Conservation (phyloP, 140 eudicot species). For the Cichorium intybus region DNA sequence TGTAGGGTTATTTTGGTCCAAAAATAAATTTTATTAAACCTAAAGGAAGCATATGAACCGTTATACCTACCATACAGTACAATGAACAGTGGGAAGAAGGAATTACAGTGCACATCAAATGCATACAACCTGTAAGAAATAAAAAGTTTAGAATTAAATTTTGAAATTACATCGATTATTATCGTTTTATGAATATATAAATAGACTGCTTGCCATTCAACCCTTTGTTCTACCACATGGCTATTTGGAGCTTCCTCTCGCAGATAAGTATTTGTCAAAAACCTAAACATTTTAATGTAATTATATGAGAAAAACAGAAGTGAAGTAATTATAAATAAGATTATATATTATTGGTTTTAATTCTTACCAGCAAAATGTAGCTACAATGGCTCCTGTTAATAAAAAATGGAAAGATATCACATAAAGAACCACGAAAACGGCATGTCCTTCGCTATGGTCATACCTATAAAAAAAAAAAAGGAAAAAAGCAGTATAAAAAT, state of each 20-base stretch:
- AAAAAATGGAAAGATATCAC: slow-evolving; percentile 73
- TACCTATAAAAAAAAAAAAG: slow-evolving; percentile 57
- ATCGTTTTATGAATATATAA: no score
- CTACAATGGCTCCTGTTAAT: slow-evolving; percentile 64
- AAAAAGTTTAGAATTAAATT: no score
- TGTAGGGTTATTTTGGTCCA: slow-evolving; percentile 10
- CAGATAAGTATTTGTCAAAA: slow-evolving; percentile 90
- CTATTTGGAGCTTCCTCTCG: slow-evolving; percentile 93
- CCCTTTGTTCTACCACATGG: slow-evolving; percentile 97
- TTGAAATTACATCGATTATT: no score
- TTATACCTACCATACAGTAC: slow-evolving; percentile 73
- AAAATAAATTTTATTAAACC: background rate
- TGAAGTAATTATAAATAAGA: background rate
- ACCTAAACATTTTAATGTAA: slow-evolving; percentile 44
- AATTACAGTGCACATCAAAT: slow-evolving; percentile 98
- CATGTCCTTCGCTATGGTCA: slow-evolving; percentile 89
- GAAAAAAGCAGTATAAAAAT: no score
- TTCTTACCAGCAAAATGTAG: slow-evolving; percentile 86
- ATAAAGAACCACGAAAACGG: slow-evolving; percentile 76
- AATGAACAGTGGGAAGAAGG: slow-evolving; percentile 94
- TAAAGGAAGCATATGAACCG: no score
- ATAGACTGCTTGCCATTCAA: slow-evolving; percentile 75
- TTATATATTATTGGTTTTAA: background rate
- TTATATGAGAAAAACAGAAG: background rate
- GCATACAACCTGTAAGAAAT: slow-evolving; percentile 99